These are phyloP conservation scores for Solanum aculeatissimum DNA, from an alignment of 305 asterid genomes.

Conservation along the genomic window DNA sequence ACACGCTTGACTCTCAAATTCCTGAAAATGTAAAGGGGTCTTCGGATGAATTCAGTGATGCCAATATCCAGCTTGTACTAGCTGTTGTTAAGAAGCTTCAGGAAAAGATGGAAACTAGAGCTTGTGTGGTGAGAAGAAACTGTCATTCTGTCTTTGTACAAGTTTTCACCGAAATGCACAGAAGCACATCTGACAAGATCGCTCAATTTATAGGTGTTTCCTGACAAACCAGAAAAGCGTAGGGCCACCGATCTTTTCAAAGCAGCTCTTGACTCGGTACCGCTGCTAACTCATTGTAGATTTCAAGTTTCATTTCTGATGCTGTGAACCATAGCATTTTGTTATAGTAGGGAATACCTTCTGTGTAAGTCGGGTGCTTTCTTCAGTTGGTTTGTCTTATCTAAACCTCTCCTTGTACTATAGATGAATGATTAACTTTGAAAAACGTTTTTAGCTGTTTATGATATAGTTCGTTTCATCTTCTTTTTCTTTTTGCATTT, in stretches of 20 bases:
- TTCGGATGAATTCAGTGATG: constrained; percentile 90
- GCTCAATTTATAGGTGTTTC: constrained; percentile 56
- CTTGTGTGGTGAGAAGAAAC: constrained; percentile 62
- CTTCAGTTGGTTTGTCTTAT: background rate
- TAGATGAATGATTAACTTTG: background rate
- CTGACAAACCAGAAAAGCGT: constrained; percentile 93
- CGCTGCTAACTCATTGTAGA: background rate
- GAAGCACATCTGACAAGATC: background rate
- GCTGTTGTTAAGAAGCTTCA: constrained; percentile 70
- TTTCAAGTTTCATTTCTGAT: background rate
- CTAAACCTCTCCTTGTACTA: background rate
- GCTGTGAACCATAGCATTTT: background rate
- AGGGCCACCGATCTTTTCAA: constrained; percentile 78
- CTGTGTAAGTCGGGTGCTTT: background rate
- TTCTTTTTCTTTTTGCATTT: background rate
- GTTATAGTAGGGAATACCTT: background rate
- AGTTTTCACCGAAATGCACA: background rate
- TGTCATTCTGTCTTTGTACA: background rate
- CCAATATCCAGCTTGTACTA: constrained; percentile 89
- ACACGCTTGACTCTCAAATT: background rate
- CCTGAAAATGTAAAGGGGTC: constrained; percentile 65
- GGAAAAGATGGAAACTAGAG: constrained; percentile 81
- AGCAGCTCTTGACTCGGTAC: constrained; percentile 86
- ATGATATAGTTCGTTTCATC: background rate
- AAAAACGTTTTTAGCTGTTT: background rate